phyloP scores from a whole-genome alignment of 768 basidiomycete genomes.

The Suillus ampliporus region DNA sequence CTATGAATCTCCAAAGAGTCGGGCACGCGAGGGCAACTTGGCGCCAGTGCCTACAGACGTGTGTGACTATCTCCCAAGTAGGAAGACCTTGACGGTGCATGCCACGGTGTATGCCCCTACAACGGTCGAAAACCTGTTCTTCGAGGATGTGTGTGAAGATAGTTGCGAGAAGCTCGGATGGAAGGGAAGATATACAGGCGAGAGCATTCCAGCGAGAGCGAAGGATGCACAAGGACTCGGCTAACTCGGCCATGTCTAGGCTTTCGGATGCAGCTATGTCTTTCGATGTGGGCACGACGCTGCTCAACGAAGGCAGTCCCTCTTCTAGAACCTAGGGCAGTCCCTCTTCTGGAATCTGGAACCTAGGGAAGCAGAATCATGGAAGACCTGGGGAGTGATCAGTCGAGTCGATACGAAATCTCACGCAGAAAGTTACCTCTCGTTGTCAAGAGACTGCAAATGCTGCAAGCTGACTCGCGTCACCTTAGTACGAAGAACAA shows the following conservation, averaged over 20 bases:
- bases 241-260: too few relatives aligned
- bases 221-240: constrained; percentile 18
- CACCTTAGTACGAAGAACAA: too few relatives aligned
- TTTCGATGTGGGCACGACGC: constrained; percentile 19
- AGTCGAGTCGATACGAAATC: not conserved
- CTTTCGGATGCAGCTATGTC: constrained; percentile 23
- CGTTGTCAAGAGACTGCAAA: not conserved
- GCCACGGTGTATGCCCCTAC: too few relatives aligned
- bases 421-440: not conserved
- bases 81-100: too few relatives aligned
- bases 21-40: constrained; percentile 55
- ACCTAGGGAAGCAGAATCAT: not conserved
- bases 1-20: constrained; percentile 66
- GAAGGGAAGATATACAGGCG: constrained; percentile 24
- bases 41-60: constrained; percentile 68
- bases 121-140: not conserved
- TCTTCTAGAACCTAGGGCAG: too few relatives aligned
- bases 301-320: not conserved
- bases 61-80: constrained; percentile 53
- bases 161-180: constrained; percentile 27
- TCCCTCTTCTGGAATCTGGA: too few relatives aligned
- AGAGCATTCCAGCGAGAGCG: constrained; percentile 22
- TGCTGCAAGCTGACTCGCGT: constrained; percentile 16
- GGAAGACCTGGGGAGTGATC: not conserved
- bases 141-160: constrained; percentile 21